phyloP scores from a whole-genome alignment of 2,329 filamentous ascomycete genomes.

The Apiospora marii region DNA sequence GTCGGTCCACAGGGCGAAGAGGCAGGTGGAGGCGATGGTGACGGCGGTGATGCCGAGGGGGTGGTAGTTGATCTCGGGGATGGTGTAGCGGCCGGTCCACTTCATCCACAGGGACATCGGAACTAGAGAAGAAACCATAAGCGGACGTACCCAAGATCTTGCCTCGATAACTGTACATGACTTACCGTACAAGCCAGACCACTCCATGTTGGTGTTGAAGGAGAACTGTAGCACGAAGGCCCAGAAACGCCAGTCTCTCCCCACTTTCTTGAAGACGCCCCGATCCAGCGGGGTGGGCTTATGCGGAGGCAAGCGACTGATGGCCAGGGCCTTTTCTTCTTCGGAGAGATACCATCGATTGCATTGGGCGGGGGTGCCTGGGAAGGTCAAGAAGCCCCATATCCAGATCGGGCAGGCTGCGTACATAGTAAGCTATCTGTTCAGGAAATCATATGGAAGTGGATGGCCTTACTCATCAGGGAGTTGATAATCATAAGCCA shows the following conservation, averaged over 20 bases:
- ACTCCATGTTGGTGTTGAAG: conserved; percentile 25
- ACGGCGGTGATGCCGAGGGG: conserved; percentile 27
- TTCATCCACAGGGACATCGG: conserved; percentile 21
- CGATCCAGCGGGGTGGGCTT: conserved; percentile 14
- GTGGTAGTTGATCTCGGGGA: conserved; percentile 29
- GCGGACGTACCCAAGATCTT: not conserved
- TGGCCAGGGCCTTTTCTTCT: conserved; percentile 24
- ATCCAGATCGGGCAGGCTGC: conserved; percentile 14
- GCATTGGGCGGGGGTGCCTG: conserved; percentile 9
- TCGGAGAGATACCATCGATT: conserved; percentile 24
- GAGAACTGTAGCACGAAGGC: conserved; percentile 22
- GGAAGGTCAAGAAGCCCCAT: conserved; percentile 21
- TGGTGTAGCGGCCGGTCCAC: conserved; percentile 27
- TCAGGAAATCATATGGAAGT: not conserved
- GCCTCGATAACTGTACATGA: not conserved
- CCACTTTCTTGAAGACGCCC: conserved; percentile 22
- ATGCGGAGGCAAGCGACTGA: conserved; percentile 19
- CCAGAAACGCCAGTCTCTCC: conserved; percentile 24
- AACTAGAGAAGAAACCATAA: not conserved
- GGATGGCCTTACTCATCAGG: not conserved
- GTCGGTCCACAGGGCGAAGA: conserved; percentile 29
- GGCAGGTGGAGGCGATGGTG: conserved; percentile 25
- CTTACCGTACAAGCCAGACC: conserved; percentile 21
- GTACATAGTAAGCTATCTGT: not conserved
- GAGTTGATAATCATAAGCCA: not conserved